A percentile compares a stretch with the other conserved stretches of the same genome.
Evolutionary conservation across 2,329 filamentous ascomycete species (phyloP).

Genomic region (Trichoderma arundinaceum): DNA sequence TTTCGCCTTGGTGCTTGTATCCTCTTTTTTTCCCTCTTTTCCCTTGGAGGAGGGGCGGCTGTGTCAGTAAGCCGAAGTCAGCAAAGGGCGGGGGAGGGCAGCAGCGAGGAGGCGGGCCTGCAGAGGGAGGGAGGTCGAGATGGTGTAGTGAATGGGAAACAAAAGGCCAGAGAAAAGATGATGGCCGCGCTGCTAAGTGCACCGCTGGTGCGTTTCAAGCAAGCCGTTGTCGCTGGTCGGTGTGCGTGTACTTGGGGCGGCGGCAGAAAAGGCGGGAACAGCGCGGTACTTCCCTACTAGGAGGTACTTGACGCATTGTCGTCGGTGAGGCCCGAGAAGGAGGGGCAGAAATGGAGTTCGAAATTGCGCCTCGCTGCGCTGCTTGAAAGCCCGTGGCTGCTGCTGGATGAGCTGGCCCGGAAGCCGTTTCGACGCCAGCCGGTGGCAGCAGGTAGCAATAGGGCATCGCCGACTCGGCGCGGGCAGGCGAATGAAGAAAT

Average conservation of each 20-base stretch:
- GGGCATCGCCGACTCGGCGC: background rate
- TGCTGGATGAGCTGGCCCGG: background rate
- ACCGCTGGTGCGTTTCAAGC: conserved; percentile 21
- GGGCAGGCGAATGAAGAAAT: conserved; percentile 1
- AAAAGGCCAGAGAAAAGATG: background rate
- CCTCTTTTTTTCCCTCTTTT: background rate
- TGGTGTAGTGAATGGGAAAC: conserved; percentile 4
- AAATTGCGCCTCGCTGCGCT: conserved; percentile 11
- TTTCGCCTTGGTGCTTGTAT: background rate
- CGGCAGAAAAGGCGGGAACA: conserved; percentile 9
- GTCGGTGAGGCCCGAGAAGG: conserved; percentile 29
- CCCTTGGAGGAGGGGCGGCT: background rate
- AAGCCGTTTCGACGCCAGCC: too few species aligned
- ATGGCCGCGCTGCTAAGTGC: background rate
- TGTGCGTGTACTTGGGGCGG: background rate
- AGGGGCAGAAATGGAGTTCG: background rate
- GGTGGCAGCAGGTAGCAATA: too few species aligned
- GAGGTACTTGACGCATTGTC: background rate
- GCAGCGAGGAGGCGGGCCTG: conserved; percentile 12
- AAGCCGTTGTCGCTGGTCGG: background rate
- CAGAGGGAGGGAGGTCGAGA: conserved; percentile 13
- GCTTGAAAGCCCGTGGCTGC: background rate
- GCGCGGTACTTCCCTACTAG: background rate
- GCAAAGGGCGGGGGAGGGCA: background rate
- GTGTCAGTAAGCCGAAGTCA: conserved; percentile 20